These are phyloP conservation scores for Dryadomyces quercus-mongolicae DNA, from an alignment of 2,329 filamentous ascomycete species.

Conservation along the genomic window DNA sequence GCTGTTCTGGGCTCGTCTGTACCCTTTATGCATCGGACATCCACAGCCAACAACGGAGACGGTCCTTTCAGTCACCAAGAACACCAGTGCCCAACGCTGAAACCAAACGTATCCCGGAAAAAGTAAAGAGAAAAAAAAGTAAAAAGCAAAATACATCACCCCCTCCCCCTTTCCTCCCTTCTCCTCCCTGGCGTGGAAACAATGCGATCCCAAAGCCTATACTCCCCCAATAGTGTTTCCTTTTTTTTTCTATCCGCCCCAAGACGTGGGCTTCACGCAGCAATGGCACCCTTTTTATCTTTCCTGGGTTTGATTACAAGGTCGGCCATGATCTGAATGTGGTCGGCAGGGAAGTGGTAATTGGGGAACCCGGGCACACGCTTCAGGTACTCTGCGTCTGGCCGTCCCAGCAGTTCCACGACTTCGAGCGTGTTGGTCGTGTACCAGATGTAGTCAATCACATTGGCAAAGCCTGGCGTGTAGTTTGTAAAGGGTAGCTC, in stretches of 20 bases:
- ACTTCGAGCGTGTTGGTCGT: constrained; percentile 82
- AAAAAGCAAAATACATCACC: not conserved
- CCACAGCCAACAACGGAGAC: not conserved
- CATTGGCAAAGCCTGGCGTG: constrained; percentile 80
- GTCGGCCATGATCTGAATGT: constrained; percentile 79
- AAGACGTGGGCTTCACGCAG: not conserved
- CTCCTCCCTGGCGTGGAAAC: not conserved
- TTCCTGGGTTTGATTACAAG: constrained; percentile 83
- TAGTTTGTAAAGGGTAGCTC: constrained; percentile 95
- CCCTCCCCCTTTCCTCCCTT: not conserved
- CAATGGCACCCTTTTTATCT: constrained; percentile 49
- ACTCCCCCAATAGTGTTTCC: not conserved
- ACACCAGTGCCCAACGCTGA: constrained; percentile 6
- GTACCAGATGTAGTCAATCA: constrained; percentile 98
- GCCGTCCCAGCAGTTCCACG: constrained; percentile 70
- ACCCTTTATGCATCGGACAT: not conserved
- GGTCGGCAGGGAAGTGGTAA: constrained; percentile 88
- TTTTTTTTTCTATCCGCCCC: not conserved
- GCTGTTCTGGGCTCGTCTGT: not conserved
- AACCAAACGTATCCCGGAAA: constrained; percentile 3
- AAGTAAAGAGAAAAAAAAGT: not conserved
- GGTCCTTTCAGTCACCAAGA: constrained; percentile 1
- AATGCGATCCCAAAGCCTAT: not conserved
- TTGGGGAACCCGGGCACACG: constrained; percentile 85
- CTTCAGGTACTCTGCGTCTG: constrained; percentile 75